phyloP scores from a whole-genome alignment of 2,329 filamentous ascomycete species.

The Aureobasidium sp. region DNA sequence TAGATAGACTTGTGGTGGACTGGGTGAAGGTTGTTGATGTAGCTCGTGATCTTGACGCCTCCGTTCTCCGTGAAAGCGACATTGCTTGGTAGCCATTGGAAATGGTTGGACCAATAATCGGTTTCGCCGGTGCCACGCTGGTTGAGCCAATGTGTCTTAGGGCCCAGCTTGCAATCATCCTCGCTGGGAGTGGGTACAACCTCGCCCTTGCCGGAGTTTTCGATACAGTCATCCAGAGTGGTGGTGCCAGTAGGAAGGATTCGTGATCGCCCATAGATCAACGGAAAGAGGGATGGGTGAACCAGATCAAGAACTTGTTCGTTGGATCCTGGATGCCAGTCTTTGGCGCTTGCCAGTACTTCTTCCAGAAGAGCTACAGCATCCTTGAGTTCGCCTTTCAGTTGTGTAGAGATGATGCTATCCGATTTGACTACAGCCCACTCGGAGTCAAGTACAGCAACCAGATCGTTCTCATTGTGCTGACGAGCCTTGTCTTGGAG shows the following conservation, averaged over 20 bases:
- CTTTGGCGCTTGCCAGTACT: constrained; percentile 41
- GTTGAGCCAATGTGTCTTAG: background rate
- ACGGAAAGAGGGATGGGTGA: constrained; percentile 54
- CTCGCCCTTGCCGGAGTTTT: constrained; percentile 23
- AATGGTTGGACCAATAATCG: constrained; percentile 18
- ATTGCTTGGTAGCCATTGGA: constrained; percentile 25
- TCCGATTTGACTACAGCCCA: constrained; percentile 47
- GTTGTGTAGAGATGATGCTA: constrained; percentile 29
- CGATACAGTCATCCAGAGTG: constrained; percentile 23
- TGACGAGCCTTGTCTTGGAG: constrained; percentile 43
- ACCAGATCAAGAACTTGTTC: constrained; percentile 52
- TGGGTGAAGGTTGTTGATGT: constrained; percentile 26
- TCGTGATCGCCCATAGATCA: constrained; percentile 44
- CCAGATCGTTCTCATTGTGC: constrained; percentile 32
- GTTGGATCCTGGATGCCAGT: constrained; percentile 54
- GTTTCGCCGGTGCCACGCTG: background rate
- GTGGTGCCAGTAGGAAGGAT: constrained; percentile 29
- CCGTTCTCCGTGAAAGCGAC: constrained; percentile 16
- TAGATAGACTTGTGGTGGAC: constrained; percentile 18
- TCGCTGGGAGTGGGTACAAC: constrained; percentile 14
- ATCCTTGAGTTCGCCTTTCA: constrained; percentile 35
- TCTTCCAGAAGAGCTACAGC: constrained; percentile 43
- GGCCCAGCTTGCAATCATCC: background rate
- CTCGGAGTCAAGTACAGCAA: constrained; percentile 39
- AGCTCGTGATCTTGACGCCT: constrained; percentile 20